Base-by-base conservation (phyloP, 129 eudicot genomes). In the Saussurea involucrata region DNA sequence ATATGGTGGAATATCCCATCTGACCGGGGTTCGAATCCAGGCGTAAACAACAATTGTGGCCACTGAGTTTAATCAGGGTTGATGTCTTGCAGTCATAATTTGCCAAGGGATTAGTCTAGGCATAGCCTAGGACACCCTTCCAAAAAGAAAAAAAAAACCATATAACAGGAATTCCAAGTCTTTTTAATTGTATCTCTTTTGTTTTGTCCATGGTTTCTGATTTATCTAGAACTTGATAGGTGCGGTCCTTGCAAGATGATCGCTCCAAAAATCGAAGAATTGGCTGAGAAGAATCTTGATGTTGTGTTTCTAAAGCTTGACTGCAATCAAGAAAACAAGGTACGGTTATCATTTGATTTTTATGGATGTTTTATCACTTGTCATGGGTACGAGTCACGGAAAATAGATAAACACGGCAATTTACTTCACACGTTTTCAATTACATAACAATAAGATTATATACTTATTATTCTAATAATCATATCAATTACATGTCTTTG, bases 191-290 rank as follows among this genome's bases (percentile, higher is more conserved):
- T 74, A 7, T 31, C 32, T 73, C 31, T 22, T 74, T 63, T 72
- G 29, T n/a, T 12, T 42, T 66, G 20, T 31, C 34, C 73, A 42
- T 27, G 31, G 60, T 69, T 57, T 66, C 60, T 80, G 68, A 58
- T 37, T 6, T 49, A n/a, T 24, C 55, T 31, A 64, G 29, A 68
- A 68, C 37, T 64, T 79, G 84, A 79, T 24, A 95, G 98, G 98
- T 95, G 98, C 57, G 97, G 97, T 64, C 98, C 98, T 63, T 95
- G 98, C 79, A 91, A 95, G 84, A 83, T 88, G 33, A 91, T 95
- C 1, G 98, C 97, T 32, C 98, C 98, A 34, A 95, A 88, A 80
- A 89, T 32, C 61, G 69, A 88, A 80, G 87, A 80, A 68, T 76
- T 95, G 73, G 86, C 98, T 18, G 78, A 86, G 76, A 86, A 89